Evolutionary conservation across 2,329 filamentous ascomycete species (phyloP).

Genomic region (Venturia oleaginea): DNA sequence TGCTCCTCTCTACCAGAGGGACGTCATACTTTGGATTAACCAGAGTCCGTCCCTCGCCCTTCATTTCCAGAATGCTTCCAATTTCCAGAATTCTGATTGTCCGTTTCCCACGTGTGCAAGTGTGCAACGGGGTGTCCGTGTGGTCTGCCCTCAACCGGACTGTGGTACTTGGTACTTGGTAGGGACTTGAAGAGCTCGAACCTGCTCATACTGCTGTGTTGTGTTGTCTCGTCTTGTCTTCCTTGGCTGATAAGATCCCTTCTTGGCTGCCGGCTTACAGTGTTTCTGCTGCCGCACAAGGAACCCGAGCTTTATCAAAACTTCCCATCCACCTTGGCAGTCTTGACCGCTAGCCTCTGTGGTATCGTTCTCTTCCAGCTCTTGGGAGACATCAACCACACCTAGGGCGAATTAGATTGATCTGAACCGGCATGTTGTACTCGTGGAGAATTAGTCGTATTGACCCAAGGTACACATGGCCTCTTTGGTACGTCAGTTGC

Average conservation of each 20-base stretch:
- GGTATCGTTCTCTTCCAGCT: background rate
- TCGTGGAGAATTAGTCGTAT: background rate
- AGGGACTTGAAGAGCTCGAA: too few species aligned
- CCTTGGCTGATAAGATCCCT: background rate
- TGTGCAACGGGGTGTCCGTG: too few species aligned
- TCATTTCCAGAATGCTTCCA: background rate
- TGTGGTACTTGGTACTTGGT: too few species aligned
- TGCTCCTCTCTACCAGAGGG: background rate
- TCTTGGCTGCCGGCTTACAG: background rate
- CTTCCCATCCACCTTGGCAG: background rate
- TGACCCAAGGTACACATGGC: background rate
- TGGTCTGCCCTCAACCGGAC: too few species aligned
- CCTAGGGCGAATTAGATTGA: background rate
- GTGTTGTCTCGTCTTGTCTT: conserved; percentile 2
- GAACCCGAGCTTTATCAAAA: background rate
- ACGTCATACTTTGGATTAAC: background rate
- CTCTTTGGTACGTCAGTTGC: background rate
- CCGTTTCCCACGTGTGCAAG: background rate
- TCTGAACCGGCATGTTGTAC: background rate
- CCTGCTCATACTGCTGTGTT: too few species aligned
- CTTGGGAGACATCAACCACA: background rate
- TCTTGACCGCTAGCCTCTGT: conserved; percentile 1
- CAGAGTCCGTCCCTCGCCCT: too few species aligned
- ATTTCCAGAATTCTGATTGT: too few species aligned
- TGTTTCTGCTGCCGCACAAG: background rate